These are phyloP conservation scores for Pholiota conissans DNA, from an alignment of 768 basidiomycete species.

Conservation along the genomic window DNA sequence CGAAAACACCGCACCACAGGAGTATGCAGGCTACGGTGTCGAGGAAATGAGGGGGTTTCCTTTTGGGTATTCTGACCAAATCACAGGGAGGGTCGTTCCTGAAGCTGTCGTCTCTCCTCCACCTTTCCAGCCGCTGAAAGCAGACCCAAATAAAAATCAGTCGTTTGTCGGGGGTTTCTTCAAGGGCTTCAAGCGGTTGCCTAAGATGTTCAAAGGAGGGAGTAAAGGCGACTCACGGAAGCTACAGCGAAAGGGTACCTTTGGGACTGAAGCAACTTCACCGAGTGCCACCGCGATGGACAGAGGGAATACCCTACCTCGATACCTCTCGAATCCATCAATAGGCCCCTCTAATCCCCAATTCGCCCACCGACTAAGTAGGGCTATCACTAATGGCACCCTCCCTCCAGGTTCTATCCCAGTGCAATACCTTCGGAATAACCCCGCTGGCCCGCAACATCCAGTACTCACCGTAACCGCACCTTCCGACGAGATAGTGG, in stretches of 20 bases:
- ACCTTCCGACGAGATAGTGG: slow-evolving; percentile 26
- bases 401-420: slow-evolving; percentile 25
- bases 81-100: not conserved
- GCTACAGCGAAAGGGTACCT: slow-evolving; percentile 25
- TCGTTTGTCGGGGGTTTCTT: slow-evolving; percentile 40
- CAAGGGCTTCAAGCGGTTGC: slow-evolving; percentile 34
- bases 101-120: not conserved
- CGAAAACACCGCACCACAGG: not conserved
- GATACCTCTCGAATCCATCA: slow-evolving; percentile 39
- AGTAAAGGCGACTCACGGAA: slow-evolving; percentile 10
- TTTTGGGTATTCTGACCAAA: not conserved
- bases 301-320: slow-evolving; percentile 33
- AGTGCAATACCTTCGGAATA: slow-evolving; percentile 17
- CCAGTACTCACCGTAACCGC: slow-evolving; percentile 34
- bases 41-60: not conserved
- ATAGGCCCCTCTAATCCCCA: slow-evolving; percentile 34
- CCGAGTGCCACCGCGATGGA: slow-evolving; percentile 28
- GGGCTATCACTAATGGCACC: slow-evolving; percentile 27
- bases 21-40: not conserved
- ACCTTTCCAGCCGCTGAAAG: not conserved
- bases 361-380: slow-evolving; percentile 32
- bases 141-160: not conserved
- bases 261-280: slow-evolving; percentile 28
- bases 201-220: slow-evolving; percentile 31
- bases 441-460: slow-evolving; percentile 22